These are phyloP conservation scores for Chaetomium tenue DNA, from an alignment of 495 filamentous ascomycete species.

Conservation along the genomic window DNA sequence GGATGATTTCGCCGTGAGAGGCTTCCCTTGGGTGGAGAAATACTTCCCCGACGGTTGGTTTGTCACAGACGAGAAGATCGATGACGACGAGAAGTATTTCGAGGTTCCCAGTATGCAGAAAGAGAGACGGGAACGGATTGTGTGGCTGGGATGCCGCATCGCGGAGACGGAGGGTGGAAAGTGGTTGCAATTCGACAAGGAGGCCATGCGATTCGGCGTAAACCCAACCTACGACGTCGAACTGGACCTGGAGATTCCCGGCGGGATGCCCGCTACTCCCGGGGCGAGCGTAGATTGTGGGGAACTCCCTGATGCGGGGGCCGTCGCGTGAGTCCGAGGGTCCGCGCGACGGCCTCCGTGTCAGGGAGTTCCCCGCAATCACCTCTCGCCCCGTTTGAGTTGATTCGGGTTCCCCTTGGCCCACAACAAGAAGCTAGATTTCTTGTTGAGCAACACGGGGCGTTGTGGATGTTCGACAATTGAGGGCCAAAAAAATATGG, in stretches of 20 bases:
- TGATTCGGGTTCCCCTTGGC: neutral
- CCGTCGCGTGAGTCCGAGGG: neutral
- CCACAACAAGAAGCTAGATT: neutral
- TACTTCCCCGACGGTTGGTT: slow-evolving; percentile 76
- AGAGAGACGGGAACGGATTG: slow-evolving; percentile 66
- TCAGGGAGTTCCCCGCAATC: too few relatives aligned
- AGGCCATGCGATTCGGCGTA: slow-evolving; percentile 37
- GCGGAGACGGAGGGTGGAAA: slow-evolving; percentile 38
- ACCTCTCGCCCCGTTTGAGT: too few relatives aligned
- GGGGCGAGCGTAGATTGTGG: slow-evolving; percentile 27
- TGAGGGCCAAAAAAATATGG: neutral
- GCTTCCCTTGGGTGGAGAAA: slow-evolving; percentile 65
- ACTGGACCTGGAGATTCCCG: slow-evolving; percentile 14
- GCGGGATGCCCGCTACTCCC: neutral
- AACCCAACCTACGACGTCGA: slow-evolving; percentile 33
- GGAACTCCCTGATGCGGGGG: slow-evolving; percentile 32
- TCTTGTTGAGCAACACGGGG: neutral
- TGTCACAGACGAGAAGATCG: slow-evolving; percentile 56
- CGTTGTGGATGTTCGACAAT: neutral
- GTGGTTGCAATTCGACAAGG: slow-evolving; percentile 40
- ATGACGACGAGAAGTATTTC: slow-evolving; percentile 73
- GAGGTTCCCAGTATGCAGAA: slow-evolving; percentile 65
- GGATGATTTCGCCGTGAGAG: slow-evolving; percentile 80
- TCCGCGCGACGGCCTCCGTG: too few relatives aligned
- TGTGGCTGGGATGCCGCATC: slow-evolving; percentile 67